Base-by-base conservation (phyloP, 169 alveolate species). In the Perkinsus olseni region DNA sequence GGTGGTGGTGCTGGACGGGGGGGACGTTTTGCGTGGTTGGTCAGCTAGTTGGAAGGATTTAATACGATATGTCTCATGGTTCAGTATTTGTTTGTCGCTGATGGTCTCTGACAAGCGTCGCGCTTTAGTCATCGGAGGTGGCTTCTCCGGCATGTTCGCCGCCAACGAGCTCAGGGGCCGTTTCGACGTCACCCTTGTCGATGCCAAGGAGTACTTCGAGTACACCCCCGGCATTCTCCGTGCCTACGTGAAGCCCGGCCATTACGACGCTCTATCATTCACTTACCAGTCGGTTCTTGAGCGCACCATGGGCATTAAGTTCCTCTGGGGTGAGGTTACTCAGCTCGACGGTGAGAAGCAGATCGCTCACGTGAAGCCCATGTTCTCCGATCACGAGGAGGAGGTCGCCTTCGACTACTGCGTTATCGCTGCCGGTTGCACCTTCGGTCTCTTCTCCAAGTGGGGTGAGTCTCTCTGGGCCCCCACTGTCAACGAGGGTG, bases 391-490 rank as follows among this genome's bases (percentile, higher is more conserved):
- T 28, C 82, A 0, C 37, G 38, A 74, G 82, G 95, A 94, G 28
- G 95, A 92, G 93, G 74, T 94, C 40, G 91, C 93, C 90, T 94
- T 92, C 74, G 95, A 94, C 94, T 94, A 92, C 93, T 94, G 95
- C 93, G 82, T 94, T 91, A 94, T 94, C 93, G 92, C 94, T 50
- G 74, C 94, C 21, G 95, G 95, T 24, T 94, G 95, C 92, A 94
- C 91, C 37, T 62, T 62, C 82, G 82, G 82, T 39, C 62, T 91
- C 39, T 51, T 91, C 48, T 51, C 48, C 82, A 91, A 91, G 74
- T 90, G 92, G 94, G 95, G 95, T 74, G 94, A 94, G 94, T 36
- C 93, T 1, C 92, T 92, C 92, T 92, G 95, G 95, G 92, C 92
- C 74, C 95, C 95, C 40, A 94, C 95, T n/a, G 93, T 94, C 39